These are phyloP conservation scores for Pythium periplocum DNA, from an alignment of 352 stramenopile species.

Conservation along the genomic window DNA sequence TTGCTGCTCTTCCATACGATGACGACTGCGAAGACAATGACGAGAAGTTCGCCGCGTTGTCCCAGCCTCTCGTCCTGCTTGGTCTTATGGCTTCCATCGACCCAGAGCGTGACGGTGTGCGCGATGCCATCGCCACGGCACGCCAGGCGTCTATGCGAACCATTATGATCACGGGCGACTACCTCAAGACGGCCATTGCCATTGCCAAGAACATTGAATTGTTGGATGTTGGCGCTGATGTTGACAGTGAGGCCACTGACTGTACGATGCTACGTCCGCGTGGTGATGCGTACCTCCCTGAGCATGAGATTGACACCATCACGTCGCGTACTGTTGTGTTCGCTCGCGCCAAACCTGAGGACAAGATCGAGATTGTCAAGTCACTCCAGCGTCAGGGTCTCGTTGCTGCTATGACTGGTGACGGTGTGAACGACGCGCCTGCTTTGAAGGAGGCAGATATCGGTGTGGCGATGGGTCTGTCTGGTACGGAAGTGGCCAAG, in stretches of 20 bases:
- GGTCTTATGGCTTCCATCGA: constrained; percentile 93
- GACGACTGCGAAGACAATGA: constrained; percentile 51
- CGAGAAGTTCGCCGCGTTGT: constrained; percentile 56
- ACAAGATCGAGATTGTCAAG: constrained; percentile 96
- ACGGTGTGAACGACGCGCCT: constrained; percentile 98
- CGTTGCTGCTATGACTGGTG: constrained; percentile 96
- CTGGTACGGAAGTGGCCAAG: constrained; percentile 97
- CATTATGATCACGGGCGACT: constrained; percentile 95
- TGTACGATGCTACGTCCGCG: constrained; percentile 59
- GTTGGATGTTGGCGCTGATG: constrained; percentile 63
- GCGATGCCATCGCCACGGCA: constrained; percentile 40
- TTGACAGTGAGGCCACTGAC: constrained; percentile 50
- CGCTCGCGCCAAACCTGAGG: constrained; percentile 91
- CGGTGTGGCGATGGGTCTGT: constrained; percentile 96
- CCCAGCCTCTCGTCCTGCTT: constrained; percentile 85
- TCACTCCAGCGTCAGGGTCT: constrained; percentile 88
- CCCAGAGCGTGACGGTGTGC: constrained; percentile 57
- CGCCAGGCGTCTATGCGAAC: constrained; percentile 56
- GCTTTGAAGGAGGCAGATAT: constrained; percentile 96
- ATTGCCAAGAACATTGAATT: constrained; percentile 93
- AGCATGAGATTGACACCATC: constrained; percentile 88
- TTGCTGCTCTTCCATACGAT: constrained; percentile 40
- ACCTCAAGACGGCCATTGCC: constrained; percentile 91
- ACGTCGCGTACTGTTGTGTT: constrained; percentile 85
- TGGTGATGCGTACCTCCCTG: constrained; percentile 49